Conservation (phyloP, 164 flowering plant genomes). For the Cinnamomum chago region DNA sequence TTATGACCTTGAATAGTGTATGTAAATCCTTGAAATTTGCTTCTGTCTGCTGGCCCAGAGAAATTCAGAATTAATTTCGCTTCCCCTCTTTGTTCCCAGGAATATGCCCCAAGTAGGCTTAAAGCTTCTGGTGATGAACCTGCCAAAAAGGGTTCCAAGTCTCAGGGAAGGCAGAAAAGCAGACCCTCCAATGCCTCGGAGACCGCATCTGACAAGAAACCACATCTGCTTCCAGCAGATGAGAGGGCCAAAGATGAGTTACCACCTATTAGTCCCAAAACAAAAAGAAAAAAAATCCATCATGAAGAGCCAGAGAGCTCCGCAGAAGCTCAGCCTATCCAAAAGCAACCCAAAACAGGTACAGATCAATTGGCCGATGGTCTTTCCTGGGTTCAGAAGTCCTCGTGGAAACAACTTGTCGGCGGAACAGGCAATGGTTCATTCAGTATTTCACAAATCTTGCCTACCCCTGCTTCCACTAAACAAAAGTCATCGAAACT, state of each 20-base stretch:
- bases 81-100: slow-evolving; percentile 13
- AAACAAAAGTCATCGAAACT: slow-evolving; percentile 19
- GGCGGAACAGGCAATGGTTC: slow-evolving; percentile 29
- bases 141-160: slow-evolving; percentile 9
- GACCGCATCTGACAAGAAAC: slow-evolving; percentile 27
- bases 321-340: slow-evolving; percentile 10
- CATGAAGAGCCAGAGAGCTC: slow-evolving; percentile 10
- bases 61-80: not conserved
- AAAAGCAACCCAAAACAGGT: slow-evolving; percentile 13
- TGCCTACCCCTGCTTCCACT: slow-evolving; percentile 25
- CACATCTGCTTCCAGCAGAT: slow-evolving; percentile 15
- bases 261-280: slow-evolving; percentile 13
- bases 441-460: slow-evolving; percentile 59
- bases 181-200: slow-evolving; percentile 3
- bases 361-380: slow-evolving; percentile 14
- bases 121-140: slow-evolving; percentile 11
- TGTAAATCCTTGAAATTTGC: too few relatives aligned
- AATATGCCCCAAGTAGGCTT: slow-evolving; percentile 7
- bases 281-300: slow-evolving; percentile 11
- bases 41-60: not conserved
- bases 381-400: slow-evolving; percentile 39
- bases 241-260: slow-evolving; percentile 18
- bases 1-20: too few relatives aligned
- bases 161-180: slow-evolving; percentile 19
- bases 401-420: slow-evolving; percentile 58